Evolutionary conservation across 2,329 filamentous ascomycete species (phyloP).

Genomic region (Penicillium italicum): DNA sequence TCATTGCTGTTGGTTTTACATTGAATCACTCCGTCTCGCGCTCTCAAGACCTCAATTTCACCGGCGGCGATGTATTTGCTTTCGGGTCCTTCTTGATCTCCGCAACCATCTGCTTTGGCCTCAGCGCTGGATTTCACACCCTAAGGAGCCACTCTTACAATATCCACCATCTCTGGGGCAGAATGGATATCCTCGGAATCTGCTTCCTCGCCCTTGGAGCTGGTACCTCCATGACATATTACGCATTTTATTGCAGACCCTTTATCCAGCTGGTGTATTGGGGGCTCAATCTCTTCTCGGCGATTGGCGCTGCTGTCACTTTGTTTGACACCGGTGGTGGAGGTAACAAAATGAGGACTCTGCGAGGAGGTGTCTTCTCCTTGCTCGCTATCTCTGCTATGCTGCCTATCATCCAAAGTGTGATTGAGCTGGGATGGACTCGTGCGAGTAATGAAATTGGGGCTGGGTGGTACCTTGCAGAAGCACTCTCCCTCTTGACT

Average conservation of each 20-base stretch:
- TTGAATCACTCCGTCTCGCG: background rate
- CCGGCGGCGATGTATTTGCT: conserved; percentile 7
- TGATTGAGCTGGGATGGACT: conserved; percentile 23
- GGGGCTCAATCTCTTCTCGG: conserved; percentile 17
- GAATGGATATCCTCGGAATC: conserved; percentile 31
- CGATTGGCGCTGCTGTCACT: conserved; percentile 16
- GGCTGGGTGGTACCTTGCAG: conserved; percentile 12
- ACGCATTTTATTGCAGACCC: conserved; percentile 25
- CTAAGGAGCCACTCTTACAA: conserved; percentile 31
- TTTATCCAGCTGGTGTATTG: conserved; percentile 21
- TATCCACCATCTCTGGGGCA: conserved; percentile 28
- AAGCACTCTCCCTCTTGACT: conserved; percentile 6
- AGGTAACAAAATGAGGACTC: conserved; percentile 23
- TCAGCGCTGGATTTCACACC: conserved; percentile 25
- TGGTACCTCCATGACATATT: conserved; percentile 24
- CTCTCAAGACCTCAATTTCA: background rate
- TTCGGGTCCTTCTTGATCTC: conserved; percentile 7
- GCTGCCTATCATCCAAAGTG: conserved; percentile 27
- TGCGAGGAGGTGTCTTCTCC: conserved; percentile 25
- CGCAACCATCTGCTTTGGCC: conserved; percentile 5
- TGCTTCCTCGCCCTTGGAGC: conserved; percentile 20
- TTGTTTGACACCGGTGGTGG: conserved; percentile 29
- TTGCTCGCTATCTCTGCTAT: conserved; percentile 28
- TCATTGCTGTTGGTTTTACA: background rate
- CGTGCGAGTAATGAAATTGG: conserved; percentile 8